Conservation (phyloP, 768 basidiomycete genomes). For the Russula virescens region DNA sequence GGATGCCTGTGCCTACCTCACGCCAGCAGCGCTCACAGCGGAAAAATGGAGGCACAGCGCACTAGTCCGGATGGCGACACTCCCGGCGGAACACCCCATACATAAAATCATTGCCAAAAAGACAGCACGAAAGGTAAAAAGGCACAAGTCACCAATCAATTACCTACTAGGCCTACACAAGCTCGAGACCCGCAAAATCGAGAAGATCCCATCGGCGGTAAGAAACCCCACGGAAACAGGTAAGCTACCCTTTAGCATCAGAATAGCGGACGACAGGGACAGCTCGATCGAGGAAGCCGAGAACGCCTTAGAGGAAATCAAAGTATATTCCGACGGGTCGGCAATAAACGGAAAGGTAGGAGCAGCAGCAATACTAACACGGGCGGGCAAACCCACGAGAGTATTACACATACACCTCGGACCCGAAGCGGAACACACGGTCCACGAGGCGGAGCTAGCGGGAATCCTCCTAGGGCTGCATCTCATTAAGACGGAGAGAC, state of each 20-base stretch:
- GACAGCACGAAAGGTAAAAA: too few relatives aligned
- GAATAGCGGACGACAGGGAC: background rate
- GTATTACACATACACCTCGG: background rate
- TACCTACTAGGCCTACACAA: too few relatives aligned
- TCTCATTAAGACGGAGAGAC: too few relatives aligned
- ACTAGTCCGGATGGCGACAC: background rate
- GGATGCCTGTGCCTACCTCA: background rate
- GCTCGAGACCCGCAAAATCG: too few relatives aligned
- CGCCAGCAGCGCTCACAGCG: background rate
- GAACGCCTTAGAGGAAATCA: background rate
- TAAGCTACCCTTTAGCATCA: background rate
- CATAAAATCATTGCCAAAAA: background rate
- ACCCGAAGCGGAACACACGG: constrained; percentile 25
- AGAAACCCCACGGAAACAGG: background rate
- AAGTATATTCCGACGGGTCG: background rate
- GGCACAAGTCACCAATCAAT: too few relatives aligned
- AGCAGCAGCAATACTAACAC: background rate
- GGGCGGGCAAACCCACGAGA: background rate
- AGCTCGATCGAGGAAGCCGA: background rate
- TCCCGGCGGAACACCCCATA: background rate
- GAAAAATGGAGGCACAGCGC: background rate
- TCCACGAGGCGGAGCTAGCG: too few relatives aligned
- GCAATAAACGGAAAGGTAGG: background rate
- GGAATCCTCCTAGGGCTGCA: too few relatives aligned
- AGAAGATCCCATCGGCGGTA: too few relatives aligned